Conservation (phyloP, 169 alveolate genomes). For the Cryptosporidium canis region DNA sequence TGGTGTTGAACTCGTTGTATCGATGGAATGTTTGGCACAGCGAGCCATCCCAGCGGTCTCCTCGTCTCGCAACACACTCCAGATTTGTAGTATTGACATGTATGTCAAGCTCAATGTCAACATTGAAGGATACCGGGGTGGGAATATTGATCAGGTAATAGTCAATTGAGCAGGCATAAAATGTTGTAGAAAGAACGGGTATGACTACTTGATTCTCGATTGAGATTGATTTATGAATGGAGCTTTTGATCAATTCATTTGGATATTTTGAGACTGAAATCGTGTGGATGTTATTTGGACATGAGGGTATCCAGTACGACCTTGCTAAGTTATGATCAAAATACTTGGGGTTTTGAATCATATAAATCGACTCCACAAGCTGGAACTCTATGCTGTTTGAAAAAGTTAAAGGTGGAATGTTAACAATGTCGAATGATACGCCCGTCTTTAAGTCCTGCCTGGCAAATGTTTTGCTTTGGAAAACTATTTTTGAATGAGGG, state of each 20-base stretch:
- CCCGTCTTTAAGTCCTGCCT: slow-evolving; percentile 29
- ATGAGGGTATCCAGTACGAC: slow-evolving; percentile 65
- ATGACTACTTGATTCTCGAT: background rate
- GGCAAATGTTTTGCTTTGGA: slow-evolving; percentile 19
- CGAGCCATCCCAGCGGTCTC: slow-evolving; percentile 12
- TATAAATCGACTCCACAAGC: slow-evolving; percentile 37
- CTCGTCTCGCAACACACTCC: background rate
- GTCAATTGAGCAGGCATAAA: slow-evolving; percentile 54
- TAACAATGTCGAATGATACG: background rate
- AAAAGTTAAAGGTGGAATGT: slow-evolving; percentile 14
- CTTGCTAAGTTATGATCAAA: slow-evolving; percentile 23
- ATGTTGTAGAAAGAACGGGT: slow-evolving; percentile 36
- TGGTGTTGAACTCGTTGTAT: slow-evolving; percentile 21
- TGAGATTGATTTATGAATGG: background rate
- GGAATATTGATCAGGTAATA: slow-evolving; percentile 36
- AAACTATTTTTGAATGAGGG: slow-evolving; percentile 8
- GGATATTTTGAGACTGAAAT: slow-evolving; percentile 38
- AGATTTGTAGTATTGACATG: slow-evolving; percentile 13
- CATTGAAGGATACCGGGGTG: slow-evolving; percentile 37
- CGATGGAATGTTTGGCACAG: slow-evolving; percentile 42
- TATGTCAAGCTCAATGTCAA: slow-evolving; percentile 18
- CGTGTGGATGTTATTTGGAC: slow-evolving; percentile 50
- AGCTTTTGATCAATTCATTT: background rate
- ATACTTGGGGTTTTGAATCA: slow-evolving; percentile 51
- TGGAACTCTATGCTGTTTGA: slow-evolving; percentile 4